Conservation (phyloP, 2,329 filamentous ascomycete genomes). For the Rosellinia necatrix region DNA sequence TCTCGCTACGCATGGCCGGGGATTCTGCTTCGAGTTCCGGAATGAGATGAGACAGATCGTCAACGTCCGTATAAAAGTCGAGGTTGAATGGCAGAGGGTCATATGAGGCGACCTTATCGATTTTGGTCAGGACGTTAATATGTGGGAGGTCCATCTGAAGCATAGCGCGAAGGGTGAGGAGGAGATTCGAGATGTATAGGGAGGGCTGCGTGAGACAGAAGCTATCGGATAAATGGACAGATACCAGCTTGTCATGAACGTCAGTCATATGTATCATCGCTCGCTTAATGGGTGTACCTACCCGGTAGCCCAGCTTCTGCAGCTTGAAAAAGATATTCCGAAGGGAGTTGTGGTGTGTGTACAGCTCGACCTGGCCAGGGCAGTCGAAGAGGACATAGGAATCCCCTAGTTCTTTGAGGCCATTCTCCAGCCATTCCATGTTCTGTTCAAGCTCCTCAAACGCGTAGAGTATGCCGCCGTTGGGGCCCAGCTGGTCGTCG, state of each 20-base stretch:
- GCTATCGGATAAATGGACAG: constrained; percentile 90
- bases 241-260: constrained; percentile 71
- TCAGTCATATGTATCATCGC: constrained; percentile 34
- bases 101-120: constrained; percentile 89
- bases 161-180: constrained; percentile 94
- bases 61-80: constrained; percentile 96
- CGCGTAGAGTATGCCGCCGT: constrained; percentile 90
- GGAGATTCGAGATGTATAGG: constrained; percentile 90
- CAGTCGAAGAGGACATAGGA: constrained; percentile 97
- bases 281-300: constrained; percentile 51
- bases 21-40: constrained; percentile 81
- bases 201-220: constrained; percentile 92
- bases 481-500: constrained; percentile 86
- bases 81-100: constrained; percentile 90
- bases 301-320: constrained; percentile 90
- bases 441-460: constrained; percentile 95
- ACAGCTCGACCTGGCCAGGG: constrained; percentile 94
- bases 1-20: constrained; percentile 68
- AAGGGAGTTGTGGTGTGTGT: constrained; percentile 91
- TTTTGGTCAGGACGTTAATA: constrained; percentile 95
- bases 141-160: constrained; percentile 97
- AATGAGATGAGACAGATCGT: constrained; percentile 84
- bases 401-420: constrained; percentile 78
- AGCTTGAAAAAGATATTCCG: constrained; percentile 90
- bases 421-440: constrained; percentile 86